Base-by-base conservation (phyloP, 768 basidiomycete genomes). In the Cystofilobasidium ferigula region DNA sequence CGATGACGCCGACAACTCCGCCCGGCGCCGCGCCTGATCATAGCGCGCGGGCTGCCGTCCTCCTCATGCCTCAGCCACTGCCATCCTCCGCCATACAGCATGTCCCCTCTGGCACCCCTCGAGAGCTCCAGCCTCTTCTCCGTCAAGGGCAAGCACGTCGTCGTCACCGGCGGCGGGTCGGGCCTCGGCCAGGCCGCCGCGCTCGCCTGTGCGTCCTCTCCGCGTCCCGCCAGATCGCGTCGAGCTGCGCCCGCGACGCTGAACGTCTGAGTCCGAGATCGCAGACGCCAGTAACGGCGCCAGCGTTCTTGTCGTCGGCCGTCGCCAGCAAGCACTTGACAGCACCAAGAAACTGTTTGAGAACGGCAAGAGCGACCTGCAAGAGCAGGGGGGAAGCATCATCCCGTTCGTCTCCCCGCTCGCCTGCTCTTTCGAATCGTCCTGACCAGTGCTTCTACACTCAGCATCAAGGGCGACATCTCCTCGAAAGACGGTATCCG, bases 211-310 rank as follows among this genome's bases (percentile, higher is more conserved):
- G 45, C 45, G 45, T 48, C 20, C n/a, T n/a, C n/a, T n/a, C 40
- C 40, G 10, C 40, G 10, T 42, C 20, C 10, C 40, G 10, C 10
- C 40, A 42, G 10, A 42, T 42, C 40, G 20, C 20, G 10, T 10
- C 40, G 40, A 42, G 40, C 40, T 42, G 40, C 10, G 10, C 10
- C 40, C 20, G 10, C 8, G 28, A 54, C 51, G 22, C 45, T 14
- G 10, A 9, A 12, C 45, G 22, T 47, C n/a, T n/a, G n/a, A n/a
- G n/a, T n/a, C n/a, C n/a, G n/a, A n/a, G 28, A 10, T 14, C 20
- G 14, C 40, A 60, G 58, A 60, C n/a, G 58, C 58, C 16, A 20
- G 35, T 24, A 60, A 60, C 58, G 58, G 58, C 22, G 58, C 58
- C 16, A 20, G 40, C 8, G 58, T 60, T 3, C 28, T 8, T 26